Evolutionary conservation across 2,329 filamentous ascomycete species (phyloP), one percentile per base, ranked within the genome.

Genomic region (Alternaria conjuncta): DNA sequence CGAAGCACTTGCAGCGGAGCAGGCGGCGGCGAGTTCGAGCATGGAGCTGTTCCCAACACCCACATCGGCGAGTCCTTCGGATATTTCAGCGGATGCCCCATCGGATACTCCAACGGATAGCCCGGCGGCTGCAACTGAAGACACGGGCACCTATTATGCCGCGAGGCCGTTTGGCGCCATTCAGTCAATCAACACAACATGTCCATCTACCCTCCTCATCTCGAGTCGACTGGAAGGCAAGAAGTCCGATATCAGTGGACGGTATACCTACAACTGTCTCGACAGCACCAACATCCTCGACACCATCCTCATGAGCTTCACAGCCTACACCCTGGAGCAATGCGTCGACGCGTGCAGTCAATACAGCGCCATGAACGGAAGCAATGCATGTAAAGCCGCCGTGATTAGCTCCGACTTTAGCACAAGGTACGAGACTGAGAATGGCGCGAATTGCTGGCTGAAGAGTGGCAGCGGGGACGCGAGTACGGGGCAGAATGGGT

Each of bases 311-410:
- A 53, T 60, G 44, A 23, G 30, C 11, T 61, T 63, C 13, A 63
- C 51, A 2, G 57, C 57, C 44, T 63, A 63, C 20, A 63, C 46
- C 1, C 28, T 61, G 18, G 50, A 63, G 36, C 61, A 60, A 46
- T 63, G 61, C 32, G 46, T 60, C 21, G 57, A 63, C 7, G 45
- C 61, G 5, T 63, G 57, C 15, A 63, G 57, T 55, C 61, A 63
- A 20, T 63, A 61, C 46, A 63, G 46, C 21, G 44, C 45, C 9
- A 60, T 61, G 25, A 9, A 25, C 28, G 44, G 8, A 12, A 57
- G 53, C 11, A 18, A n/a, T 25, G 57, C 28, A 2, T 64, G 53
- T 11, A 51, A 57, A 7, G 57, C 57, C 20, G 47, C 43, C 2
- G 61, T 64, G 3, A 61, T 57, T 7, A 57, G 25, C 23, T 53